These are phyloP conservation scores for Penicillium palitans DNA, from an alignment of 2,329 filamentous ascomycete species.

Conservation along the genomic window DNA sequence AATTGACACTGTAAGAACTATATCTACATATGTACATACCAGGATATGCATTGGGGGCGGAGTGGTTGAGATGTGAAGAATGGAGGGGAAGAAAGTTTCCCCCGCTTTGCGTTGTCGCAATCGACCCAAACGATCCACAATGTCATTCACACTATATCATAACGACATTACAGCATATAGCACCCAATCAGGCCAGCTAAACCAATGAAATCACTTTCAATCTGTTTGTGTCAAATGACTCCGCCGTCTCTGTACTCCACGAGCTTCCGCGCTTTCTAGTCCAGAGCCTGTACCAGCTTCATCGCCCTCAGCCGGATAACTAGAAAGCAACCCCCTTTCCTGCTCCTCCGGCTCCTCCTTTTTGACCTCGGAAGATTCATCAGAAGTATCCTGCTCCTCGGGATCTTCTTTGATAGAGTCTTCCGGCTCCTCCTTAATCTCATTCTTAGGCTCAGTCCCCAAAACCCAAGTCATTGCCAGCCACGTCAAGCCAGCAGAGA, in stretches of 20 bases:
- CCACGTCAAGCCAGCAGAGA: conserved; percentile 68
- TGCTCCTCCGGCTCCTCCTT: conserved; percentile 28
- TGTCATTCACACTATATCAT: background rate
- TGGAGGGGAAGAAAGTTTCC: conserved; percentile 23
- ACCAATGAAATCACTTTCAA: conserved; percentile 1
- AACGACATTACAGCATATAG: background rate
- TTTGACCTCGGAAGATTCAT: conserved; percentile 30
- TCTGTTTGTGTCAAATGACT: conserved; percentile 28
- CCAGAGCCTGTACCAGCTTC: conserved; percentile 60
- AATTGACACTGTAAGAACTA: background rate
- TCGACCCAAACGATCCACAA: conserved; percentile 1
- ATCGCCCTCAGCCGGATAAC: conserved; percentile 21
- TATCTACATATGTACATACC: conserved; percentile 41
- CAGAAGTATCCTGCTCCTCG: conserved; percentile 13
- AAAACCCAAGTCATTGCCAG: conserved; percentile 51
- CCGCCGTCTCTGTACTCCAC: conserved; percentile 36
- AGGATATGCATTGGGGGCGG: conserved; percentile 51
- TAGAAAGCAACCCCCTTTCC: conserved; percentile 20
- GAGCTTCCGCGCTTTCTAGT: conserved; percentile 34
- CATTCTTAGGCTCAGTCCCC: conserved; percentile 25
- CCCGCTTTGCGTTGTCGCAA: conserved; percentile 14
- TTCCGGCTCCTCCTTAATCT: conserved; percentile 33
- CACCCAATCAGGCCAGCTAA: background rate
- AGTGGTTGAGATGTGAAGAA: conserved; percentile 17
- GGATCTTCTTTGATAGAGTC: conserved; percentile 19